Percentiles rank a stretch among this genome's conserved stretches.
These are phyloP conservation scores for Cynanchum wilfordii DNA, from an alignment of 257 asterid genomes.

Conservation along the genomic window DNA sequence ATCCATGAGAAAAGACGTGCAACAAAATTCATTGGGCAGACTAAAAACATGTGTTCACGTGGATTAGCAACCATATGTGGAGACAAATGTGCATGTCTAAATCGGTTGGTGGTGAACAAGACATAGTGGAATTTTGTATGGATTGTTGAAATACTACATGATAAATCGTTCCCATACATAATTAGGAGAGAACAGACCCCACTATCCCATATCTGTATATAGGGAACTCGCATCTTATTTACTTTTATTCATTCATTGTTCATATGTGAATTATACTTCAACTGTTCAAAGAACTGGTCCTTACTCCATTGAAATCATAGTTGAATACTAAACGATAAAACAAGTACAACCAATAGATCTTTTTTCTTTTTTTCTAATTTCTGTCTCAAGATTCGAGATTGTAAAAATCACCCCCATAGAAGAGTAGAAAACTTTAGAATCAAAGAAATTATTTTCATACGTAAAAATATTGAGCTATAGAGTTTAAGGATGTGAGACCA, in stretches of 20 bases:
- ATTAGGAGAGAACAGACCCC: neutral
- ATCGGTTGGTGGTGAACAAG: slow-evolving; percentile 20
- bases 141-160: slow-evolving; percentile 5
- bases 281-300: neutral
- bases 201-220: neutral
- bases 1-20: neutral
- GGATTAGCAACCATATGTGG: neutral
- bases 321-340: neutral
- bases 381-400: neutral
- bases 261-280: neutral
- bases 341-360: neutral
- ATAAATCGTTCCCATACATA: slow-evolving; percentile 23
- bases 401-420: neutral
- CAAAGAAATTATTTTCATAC: neutral
- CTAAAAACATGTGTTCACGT: neutral
- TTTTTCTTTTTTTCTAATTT: neutral
- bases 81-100: neutral
- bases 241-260: neutral
- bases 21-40: neutral
- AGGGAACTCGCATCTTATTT: neutral
- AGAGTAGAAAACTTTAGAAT: neutral
- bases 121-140: slow-evolving; percentile 14
- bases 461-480: neutral
- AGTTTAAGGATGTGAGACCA: neutral
- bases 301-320: neutral